These are phyloP conservation scores for Penstemon davidsonii DNA, from an alignment of 257 asterid genomes.

Conservation along the genomic window DNA sequence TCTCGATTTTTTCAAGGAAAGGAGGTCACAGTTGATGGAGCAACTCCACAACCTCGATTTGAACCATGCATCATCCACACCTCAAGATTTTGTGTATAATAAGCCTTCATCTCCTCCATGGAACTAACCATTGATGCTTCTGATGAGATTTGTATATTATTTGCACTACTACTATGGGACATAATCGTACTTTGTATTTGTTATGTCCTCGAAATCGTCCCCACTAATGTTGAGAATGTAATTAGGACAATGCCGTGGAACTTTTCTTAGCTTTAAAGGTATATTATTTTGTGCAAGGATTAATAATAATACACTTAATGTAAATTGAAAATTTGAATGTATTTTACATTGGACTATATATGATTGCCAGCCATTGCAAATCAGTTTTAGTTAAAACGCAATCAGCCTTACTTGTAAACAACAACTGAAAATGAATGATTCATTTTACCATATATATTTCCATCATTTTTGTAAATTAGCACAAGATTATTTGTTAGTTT, in stretches of 20 bases:
- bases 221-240: slow-evolving; percentile 30
- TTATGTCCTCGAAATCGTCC: slow-evolving; percentile 19
- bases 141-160: slow-evolving; percentile 46
- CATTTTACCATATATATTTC: no score
- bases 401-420: no score
- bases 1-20: slow-evolving; percentile 88
- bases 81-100: slow-evolving; percentile 66
- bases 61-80: slow-evolving; percentile 60
- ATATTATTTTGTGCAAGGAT: background rate
- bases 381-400: no score
- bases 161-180: slow-evolving; percentile 28
- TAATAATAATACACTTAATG: background rate
- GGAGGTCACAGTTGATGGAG: slow-evolving; percentile 98
- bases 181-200: slow-evolving; percentile 28
- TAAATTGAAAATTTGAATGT: no score
- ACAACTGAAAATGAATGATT: no score
- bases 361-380: no score
- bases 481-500: no score
- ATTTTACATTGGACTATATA: no score
- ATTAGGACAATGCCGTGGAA: slow-evolving; percentile 27
- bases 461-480: no score
- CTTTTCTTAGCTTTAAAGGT: slow-evolving; percentile 13
- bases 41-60: slow-evolving; percentile 85
- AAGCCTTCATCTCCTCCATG: slow-evolving; percentile 84
- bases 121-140: slow-evolving; percentile 46